phyloP scores from a whole-genome alignment of 371 early-diverging fungal species.

The Cokeromyces recurvatus region DNA sequence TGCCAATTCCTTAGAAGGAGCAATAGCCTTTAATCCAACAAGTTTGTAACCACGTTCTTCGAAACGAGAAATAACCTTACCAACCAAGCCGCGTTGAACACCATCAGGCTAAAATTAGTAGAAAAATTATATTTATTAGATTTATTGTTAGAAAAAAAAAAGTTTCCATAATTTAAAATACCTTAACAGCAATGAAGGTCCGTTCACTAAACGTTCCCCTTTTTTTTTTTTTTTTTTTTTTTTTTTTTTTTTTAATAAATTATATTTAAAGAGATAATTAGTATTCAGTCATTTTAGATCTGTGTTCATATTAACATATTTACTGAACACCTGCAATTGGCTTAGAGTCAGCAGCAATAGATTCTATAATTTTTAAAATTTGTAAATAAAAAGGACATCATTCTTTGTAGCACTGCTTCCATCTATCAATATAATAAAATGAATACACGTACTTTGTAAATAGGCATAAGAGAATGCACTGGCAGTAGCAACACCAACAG shows the following conservation, averaged over 20 bases:
- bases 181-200: conserved; percentile 79
- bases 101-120: conserved; percentile 51
- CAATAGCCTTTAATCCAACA: conserved; percentile 47
- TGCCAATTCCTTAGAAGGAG: conserved; percentile 65
- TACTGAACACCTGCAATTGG: conserved; percentile 65
- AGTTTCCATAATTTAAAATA: background rate
- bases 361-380: conserved; percentile 4
- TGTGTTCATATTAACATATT: background rate
- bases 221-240: background rate
- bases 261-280: too few relatives aligned
- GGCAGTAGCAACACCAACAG: conserved; percentile 47
- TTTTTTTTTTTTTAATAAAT: too few relatives aligned
- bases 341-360: conserved; percentile 46
- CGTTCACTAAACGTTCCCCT: conserved; percentile 68
- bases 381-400: background rate
- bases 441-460: conserved; percentile 39
- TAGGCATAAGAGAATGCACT: conserved; percentile 48
- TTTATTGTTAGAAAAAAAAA: background rate
- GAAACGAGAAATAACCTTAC: conserved; percentile 81
- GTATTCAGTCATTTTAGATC: too few relatives aligned
- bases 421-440: too few relatives aligned
- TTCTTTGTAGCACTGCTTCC: too few relatives aligned
- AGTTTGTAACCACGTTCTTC: conserved; percentile 75
- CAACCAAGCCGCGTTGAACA: conserved; percentile 80
- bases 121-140: background rate